Percentiles rank a stretch among this genome's conserved stretches.
Evolutionary conservation across 352 stramenopile species (phyloP).

Genomic region (Thraustotheca clavata): DNA sequence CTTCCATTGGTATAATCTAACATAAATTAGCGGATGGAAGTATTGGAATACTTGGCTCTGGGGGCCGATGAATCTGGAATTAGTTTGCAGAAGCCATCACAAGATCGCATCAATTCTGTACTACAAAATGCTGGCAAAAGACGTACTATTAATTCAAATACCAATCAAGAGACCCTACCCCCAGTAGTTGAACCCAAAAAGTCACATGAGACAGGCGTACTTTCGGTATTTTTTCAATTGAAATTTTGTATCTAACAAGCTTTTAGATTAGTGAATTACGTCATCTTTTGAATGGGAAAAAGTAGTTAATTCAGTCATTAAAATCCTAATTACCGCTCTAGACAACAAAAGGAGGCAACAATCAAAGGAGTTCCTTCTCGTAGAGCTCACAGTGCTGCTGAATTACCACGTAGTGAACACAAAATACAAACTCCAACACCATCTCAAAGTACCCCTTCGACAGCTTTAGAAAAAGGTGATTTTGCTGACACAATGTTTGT

Average conservation of each 20-base stretch:
- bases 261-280: conserved; percentile 40
- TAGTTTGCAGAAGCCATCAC: not conserved
- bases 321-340: not conserved
- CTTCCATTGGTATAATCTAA: not conserved
- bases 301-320: conserved; percentile 17
- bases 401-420: too few species aligned
- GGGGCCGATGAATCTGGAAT: conserved; percentile 10
- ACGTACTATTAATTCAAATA: conserved; percentile 5
- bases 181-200: not conserved
- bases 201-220: conserved; percentile 30
- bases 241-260: not conserved
- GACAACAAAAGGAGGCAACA: too few species aligned
- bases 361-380: too few species aligned
- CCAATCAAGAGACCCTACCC: not conserved
- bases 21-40: conserved; percentile 27
- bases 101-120: conserved; percentile 16
- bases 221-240: conserved; percentile 28
- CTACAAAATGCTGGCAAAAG: not conserved
- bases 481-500: not conserved
- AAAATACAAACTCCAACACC: too few species aligned
- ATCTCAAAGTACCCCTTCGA: not conserved
- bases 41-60: conserved; percentile 44
- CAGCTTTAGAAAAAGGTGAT: conserved; percentile 27
- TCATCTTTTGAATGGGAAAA: conserved; percentile 27
- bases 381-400: too few species aligned